These are phyloP conservation scores for Tulasnella sp. DNA, from an alignment of 768 basidiomycete genomes.

Conservation along the genomic window DNA sequence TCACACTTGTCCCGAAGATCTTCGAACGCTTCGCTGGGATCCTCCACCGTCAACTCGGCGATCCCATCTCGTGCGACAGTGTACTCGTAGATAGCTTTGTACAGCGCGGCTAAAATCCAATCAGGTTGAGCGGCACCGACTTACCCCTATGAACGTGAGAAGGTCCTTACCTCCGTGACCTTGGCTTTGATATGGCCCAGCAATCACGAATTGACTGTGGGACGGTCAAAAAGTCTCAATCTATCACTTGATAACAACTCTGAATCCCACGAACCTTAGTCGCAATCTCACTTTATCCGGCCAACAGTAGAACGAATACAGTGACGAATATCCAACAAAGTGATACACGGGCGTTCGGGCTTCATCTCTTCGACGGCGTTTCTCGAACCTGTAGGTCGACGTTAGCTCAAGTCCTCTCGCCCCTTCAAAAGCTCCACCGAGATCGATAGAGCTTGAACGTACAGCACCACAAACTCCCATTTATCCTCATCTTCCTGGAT, in stretches of 20 bases:
- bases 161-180: slow-evolving; percentile 59
- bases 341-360: slow-evolving; percentile 63
- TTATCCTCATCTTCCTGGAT: slow-evolving; percentile 87
- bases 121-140: neutral
- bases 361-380: slow-evolving; percentile 52
- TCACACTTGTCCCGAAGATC: slow-evolving; percentile 92
- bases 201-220: slow-evolving; percentile 82
- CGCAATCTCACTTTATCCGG: slow-evolving; percentile 84
- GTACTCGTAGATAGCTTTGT: slow-evolving; percentile 75
- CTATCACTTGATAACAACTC: neutral
- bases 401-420: neutral
- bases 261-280: slow-evolving; percentile 51
- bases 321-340: slow-evolving; percentile 87
- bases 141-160: neutral
- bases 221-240: neutral
- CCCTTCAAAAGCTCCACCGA: neutral
- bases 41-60: slow-evolving; percentile 93
- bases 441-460: slow-evolving; percentile 30
- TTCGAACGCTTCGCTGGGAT: slow-evolving; percentile 96
- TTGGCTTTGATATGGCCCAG: slow-evolving; percentile 80
- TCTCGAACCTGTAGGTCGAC: slow-evolving; percentile 59
- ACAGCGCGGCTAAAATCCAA: slow-evolving; percentile 61
- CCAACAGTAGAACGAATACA: slow-evolving; percentile 94
- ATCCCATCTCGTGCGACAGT: slow-evolving; percentile 57
- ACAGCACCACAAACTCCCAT: slow-evolving; percentile 92